Percentiles rank a stretch among this genome's conserved stretches.
Conservation (phyloP, 306 rosid genomes). For the Cucumis hystrix region DNA sequence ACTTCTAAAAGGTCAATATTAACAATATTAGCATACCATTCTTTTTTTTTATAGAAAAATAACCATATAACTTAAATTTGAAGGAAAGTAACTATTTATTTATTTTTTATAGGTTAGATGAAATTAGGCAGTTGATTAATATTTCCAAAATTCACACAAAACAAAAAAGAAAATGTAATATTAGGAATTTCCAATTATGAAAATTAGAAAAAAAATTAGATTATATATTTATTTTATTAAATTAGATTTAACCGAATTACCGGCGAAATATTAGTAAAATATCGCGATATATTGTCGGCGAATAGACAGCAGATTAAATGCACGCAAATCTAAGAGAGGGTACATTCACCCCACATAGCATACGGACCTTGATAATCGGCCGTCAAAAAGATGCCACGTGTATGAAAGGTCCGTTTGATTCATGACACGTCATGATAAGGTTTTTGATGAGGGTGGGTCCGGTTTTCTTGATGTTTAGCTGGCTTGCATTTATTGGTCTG, state of each 20-base stretch:
- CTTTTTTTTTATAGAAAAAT: not conserved
- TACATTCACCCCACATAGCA: not conserved
- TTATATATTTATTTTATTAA: no score
- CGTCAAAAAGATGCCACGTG: conserved; percentile 12
- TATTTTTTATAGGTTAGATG: not conserved
- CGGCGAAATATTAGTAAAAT: conserved; percentile 6
- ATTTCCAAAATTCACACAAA: not conserved
- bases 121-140: not conserved
- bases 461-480: conserved; percentile 5
- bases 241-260: not conserved
- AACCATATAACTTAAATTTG: not conserved
- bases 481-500: conserved; percentile 45
- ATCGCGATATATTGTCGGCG: conserved; percentile 65
- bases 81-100: not conserved
- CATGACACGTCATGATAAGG: conserved; percentile 1
- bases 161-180: not conserved
- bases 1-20: not conserved
- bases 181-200: not conserved
- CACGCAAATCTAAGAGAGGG: conserved; percentile 6
- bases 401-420: not conserved
- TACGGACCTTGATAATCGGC: not conserved
- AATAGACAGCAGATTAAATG: not conserved
- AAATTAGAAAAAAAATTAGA: not conserved
- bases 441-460: conserved; percentile 18
- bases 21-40: not conserved